Evolutionary conservation across 176 grass and related monocot genomes (phyloP).

Genomic region (Cocos nucifera): DNA sequence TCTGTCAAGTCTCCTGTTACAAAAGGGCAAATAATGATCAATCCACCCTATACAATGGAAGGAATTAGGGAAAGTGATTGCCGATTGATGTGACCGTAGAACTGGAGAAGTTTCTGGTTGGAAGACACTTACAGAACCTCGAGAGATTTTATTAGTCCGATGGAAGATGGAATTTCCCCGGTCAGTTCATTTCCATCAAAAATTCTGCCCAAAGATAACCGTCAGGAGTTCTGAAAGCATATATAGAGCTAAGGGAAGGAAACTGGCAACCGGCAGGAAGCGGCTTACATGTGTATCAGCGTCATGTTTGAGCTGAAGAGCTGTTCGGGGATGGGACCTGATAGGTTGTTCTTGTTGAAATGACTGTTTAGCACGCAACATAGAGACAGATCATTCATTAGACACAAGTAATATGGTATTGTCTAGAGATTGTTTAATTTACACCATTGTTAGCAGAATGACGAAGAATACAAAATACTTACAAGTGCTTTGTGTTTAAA

Average conservation of each 20-base stretch:
- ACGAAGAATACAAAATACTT: constrained; percentile 16
- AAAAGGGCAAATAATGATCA: constrained; percentile 8
- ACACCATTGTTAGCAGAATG: constrained; percentile 1
- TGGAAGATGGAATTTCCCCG: constrained; percentile 55
- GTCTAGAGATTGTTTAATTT: no score
- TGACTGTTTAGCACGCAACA: constrained; percentile 49
- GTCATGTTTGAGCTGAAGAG: constrained; percentile 81
- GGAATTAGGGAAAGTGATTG: not conserved
- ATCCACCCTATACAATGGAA: no score
- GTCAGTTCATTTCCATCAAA: constrained; percentile 75
- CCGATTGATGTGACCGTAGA: no score
- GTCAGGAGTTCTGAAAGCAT: not conserved
- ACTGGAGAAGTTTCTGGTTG: no score
- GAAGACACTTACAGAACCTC: constrained; percentile 67
- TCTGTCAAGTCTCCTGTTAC: constrained; percentile 60
- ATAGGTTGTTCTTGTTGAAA: constrained; percentile 82
- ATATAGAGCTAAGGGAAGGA: not conserved
- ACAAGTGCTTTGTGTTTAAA: constrained; percentile 48
- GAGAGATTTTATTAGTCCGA: constrained; percentile 50
- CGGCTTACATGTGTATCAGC: constrained; percentile 78
- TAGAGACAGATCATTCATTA: not conserved
- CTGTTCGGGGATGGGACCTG: constrained; percentile 62
- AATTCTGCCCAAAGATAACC: constrained; percentile 35
- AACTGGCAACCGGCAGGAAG: constrained; percentile 2
- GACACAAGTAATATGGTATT: no score